Evolutionary conservation across 352 stramenopile species (phyloP), one percentile per base, ranked within the genome.

Genomic region (Pelagophyceae sp.): DNA sequence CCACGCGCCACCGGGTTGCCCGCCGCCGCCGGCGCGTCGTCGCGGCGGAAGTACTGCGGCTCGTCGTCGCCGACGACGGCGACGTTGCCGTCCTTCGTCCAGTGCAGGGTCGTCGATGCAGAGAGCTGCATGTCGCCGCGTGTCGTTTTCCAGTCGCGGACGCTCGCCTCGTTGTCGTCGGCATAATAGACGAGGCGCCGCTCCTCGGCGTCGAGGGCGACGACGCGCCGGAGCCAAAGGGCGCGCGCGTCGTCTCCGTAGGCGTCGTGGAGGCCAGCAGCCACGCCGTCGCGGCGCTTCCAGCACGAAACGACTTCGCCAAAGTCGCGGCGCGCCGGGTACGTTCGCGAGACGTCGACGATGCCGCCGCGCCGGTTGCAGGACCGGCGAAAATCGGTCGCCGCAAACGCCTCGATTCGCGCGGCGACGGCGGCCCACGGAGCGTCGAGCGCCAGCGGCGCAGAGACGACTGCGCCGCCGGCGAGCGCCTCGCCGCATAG

Each of bases 271-370:
- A 37, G 20, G n/a, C 15, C 33, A 6, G 3, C 15, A 3, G 11
- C 27, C 11, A 38, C 11, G n/a, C 31, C 67, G 20, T 74, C 67
- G 67, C 67, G 67, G 33, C 67, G 67, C 67, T 74, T 74, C 35
- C 37, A 74, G 15, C 1, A 2, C 20, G 33, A 1, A 23, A 5
- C 67, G 35, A 74, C 38, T 20, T 23, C 33, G 2, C 58, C 67
- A 37, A 60, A 60, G 38, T 74, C 67, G 2, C 38, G 11, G 23
- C 35, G 6, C 35, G 11, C 11, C 45, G 45, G 45, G 45, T 54
- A 54, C 45, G 23, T 23, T 23, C 45, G 45, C 45, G 45, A 54
- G 11, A 54, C 45, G 11, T 54, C 45, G 45, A 54, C 23, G 45
- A 54, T 23, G 45, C 45, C 45, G 11, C 45, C 23, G 45, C 45